Evolutionary conservation across 2,329 filamentous ascomycete genomes (phyloP).

Genomic region (Bipolaris oryzae): DNA sequence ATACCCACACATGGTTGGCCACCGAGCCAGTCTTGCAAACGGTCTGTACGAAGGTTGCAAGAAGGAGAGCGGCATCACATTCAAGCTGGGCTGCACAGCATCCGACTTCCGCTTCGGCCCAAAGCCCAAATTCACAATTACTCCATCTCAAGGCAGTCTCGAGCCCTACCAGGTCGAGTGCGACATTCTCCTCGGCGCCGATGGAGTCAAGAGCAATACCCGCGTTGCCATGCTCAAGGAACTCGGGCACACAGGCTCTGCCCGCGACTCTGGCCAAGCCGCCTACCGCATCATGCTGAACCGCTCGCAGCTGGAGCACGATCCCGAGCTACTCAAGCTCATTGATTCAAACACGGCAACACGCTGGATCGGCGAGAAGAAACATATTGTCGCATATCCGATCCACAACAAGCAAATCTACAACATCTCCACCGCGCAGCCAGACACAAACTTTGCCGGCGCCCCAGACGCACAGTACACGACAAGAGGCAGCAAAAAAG

Average conservation of each 20-base stretch:
- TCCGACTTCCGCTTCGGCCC: slow-evolving; percentile 63
- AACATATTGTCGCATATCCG: slow-evolving; percentile 80
- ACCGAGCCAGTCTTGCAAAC: slow-evolving; percentile 73
- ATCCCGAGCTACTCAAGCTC: slow-evolving; percentile 70
- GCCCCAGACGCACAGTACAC: slow-evolving; percentile 66
- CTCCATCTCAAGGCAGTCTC: slow-evolving; percentile 58
- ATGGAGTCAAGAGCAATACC: slow-evolving; percentile 57
- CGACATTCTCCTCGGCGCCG: slow-evolving; percentile 54
- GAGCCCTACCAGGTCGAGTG: slow-evolving; percentile 60
- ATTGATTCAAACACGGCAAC: slow-evolving; percentile 71
- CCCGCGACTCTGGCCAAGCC: slow-evolving; percentile 74
- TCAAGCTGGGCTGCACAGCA: slow-evolving; percentile 68
- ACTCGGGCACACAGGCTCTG: slow-evolving; percentile 59
- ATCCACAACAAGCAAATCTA: slow-evolving; percentile 71
- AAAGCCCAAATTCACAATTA: slow-evolving; percentile 64
- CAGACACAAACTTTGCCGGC: slow-evolving; percentile 64
- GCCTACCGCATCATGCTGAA: slow-evolving; percentile 80
- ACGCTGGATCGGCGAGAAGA: slow-evolving; percentile 75
- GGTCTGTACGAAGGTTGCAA: slow-evolving; percentile 74
- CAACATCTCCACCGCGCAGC: slow-evolving; percentile 69
- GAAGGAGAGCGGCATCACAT: slow-evolving; percentile 65
- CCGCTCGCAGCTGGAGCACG: slow-evolving; percentile 68
- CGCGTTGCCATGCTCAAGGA: slow-evolving; percentile 61
- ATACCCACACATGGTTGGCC: slow-evolving; percentile 80
- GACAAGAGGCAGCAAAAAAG: slow-evolving; percentile 64